phyloP scores from a whole-genome alignment of 169 alveolate species.

The Babesia sp. region DNA sequence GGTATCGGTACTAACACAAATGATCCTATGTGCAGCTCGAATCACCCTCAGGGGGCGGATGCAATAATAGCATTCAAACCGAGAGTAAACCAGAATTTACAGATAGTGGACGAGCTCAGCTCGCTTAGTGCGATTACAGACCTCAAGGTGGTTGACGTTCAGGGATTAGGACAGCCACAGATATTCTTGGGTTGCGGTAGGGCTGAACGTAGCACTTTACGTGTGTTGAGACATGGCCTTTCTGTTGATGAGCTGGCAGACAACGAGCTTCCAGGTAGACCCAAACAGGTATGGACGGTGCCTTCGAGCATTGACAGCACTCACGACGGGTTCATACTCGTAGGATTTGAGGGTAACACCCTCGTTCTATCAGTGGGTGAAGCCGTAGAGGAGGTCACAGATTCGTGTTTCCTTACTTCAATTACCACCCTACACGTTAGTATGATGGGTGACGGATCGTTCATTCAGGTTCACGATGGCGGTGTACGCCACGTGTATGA shows the following conservation, averaged over 20 bases:
- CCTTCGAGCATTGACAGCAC: conserved; percentile 78
- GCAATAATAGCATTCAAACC: conserved; percentile 91
- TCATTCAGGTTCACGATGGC: conserved; percentile 88
- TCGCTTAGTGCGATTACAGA: conserved; percentile 94
- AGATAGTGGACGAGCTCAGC: conserved; percentile 86
- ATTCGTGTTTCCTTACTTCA: conserved; percentile 85
- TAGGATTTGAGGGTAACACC: conserved; percentile 92
- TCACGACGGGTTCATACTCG: conserved; percentile 88
- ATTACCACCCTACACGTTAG: conserved; percentile 85
- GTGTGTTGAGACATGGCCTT: conserved; percentile 94
- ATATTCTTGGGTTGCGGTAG: conserved; percentile 92
- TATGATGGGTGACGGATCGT: conserved; percentile 86
- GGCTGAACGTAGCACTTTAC: conserved; percentile 92
- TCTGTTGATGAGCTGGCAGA: conserved; percentile 93
- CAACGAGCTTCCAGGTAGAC: conserved; percentile 94
- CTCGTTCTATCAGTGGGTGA: conserved; percentile 93
- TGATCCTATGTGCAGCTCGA: conserved; percentile 86
- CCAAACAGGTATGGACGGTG: conserved; percentile 94
- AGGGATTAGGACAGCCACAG: conserved; percentile 76
- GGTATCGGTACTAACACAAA: conserved; percentile 80
- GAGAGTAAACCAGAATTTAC: conserved; percentile 85
- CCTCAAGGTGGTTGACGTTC: conserved; percentile 92
- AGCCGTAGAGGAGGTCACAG: conserved; percentile 89
- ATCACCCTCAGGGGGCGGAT: conserved; percentile 84
- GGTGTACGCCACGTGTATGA: conserved; percentile 87